Evolutionary conservation across 2,329 filamentous ascomycete genomes (phyloP).

Genomic region (Sarocladium brachiariae): DNA sequence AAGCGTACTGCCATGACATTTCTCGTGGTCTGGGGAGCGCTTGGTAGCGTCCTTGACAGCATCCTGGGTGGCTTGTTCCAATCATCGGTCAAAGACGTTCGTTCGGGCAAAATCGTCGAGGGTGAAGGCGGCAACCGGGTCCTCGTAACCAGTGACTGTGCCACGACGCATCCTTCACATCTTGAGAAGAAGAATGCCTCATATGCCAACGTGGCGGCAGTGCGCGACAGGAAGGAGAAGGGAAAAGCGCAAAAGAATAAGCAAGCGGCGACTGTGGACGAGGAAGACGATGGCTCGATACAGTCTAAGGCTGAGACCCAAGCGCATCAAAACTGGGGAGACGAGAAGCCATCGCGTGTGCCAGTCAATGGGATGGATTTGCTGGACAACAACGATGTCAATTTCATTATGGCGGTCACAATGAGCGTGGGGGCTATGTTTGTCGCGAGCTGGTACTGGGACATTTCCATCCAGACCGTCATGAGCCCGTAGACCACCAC

Average conservation of each 20-base stretch:
- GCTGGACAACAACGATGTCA: conserved; percentile 93
- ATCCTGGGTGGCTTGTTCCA: conserved; percentile 80
- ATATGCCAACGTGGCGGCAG: conserved; percentile 19
- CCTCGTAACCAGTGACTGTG: conserved; percentile 31
- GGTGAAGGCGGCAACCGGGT: conserved; percentile 65
- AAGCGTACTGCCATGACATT: conserved; percentile 43
- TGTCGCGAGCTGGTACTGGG: conserved; percentile 55
- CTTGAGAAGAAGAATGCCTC: neutral
- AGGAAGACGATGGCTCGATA: conserved; percentile 29
- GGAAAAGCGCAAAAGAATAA: conserved; percentile 32
- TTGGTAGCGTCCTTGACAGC: conserved; percentile 82
- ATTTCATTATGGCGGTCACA: conserved; percentile 77
- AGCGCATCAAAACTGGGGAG: conserved; percentile 34
- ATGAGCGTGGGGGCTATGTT: conserved; percentile 78
- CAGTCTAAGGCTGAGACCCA: conserved; percentile 40
- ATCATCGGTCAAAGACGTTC: conserved; percentile 75
- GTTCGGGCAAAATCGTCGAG: conserved; percentile 83
- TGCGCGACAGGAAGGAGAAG: conserved; percentile 37
- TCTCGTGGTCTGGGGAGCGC: conserved; percentile 64
- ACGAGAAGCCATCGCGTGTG: conserved; percentile 51
- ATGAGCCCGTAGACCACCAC: conserved; percentile 21
- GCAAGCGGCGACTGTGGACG: conserved; percentile 24
- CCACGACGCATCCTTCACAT: neutral
- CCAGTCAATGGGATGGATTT: conserved; percentile 64
- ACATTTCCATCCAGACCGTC: conserved; percentile 41